A percentile compares a stretch with the other conserved stretches of the same genome.
Evolutionary conservation across 2,329 filamentous ascomycete genomes (phyloP).

Genomic region (Nothopassalora personata): DNA sequence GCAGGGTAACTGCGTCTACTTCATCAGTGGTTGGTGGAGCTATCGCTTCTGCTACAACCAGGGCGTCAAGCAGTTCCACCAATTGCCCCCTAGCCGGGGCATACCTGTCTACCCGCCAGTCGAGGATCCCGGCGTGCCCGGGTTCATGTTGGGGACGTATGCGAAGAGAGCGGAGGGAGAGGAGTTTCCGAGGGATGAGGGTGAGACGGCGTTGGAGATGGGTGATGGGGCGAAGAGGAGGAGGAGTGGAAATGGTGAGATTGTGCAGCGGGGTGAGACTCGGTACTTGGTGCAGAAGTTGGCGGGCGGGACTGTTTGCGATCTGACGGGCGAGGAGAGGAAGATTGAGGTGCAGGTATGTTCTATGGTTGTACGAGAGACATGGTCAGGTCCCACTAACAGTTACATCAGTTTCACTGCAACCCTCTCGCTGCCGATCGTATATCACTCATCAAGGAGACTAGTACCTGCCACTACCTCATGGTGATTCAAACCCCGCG

Average conservation of each 20-base stretch:
- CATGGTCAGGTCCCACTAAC: background rate
- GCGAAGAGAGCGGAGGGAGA: conserved; percentile 25
- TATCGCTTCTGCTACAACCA: conserved; percentile 91
- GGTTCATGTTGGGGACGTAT: conserved; percentile 70
- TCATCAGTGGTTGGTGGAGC: conserved; percentile 86
- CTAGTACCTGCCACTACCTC: conserved; percentile 83
- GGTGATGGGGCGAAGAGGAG: conserved; percentile 27
- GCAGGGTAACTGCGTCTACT: conserved; percentile 76
- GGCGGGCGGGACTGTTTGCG: conserved; percentile 73
- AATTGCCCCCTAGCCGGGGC: conserved; percentile 63
- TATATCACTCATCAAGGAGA: conserved; percentile 90
- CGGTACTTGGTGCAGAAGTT: conserved; percentile 81
- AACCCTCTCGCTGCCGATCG: conserved; percentile 68
- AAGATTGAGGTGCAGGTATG: conserved; percentile 72
- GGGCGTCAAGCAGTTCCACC: conserved; percentile 86
- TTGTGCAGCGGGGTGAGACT: conserved; percentile 77
- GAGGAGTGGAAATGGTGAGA: conserved; percentile 37
- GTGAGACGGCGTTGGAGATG: conserved; percentile 26
- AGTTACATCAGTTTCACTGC: conserved; percentile 59
- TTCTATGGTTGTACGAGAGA: conserved; percentile 2
- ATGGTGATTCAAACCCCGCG: conserved; percentile 90
- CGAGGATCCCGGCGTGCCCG: conserved; percentile 68
- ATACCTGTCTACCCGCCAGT: conserved; percentile 65
- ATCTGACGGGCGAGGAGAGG: conserved; percentile 74
- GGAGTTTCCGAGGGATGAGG: conserved; percentile 23